Base-by-base conservation (phyloP, 306 rosid species). In the Cucurbita moschata region DNA sequence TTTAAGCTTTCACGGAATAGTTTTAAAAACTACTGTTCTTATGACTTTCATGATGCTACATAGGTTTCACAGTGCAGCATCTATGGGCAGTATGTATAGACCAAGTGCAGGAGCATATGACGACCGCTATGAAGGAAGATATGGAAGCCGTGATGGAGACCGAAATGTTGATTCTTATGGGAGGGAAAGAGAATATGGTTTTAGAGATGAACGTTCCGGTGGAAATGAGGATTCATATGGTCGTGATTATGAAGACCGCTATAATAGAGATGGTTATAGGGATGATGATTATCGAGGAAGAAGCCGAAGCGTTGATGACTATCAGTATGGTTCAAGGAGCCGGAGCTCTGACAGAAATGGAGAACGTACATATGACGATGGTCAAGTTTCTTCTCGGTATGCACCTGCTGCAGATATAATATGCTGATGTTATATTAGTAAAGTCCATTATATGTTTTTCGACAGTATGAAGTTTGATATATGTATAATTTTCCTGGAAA, bases 301-400 rank as follows among this genome's bases (percentile, higher is more conserved):
- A 89, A 91, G 96, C 81, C 92, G 46, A 75, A 88, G 86, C 73
- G 76, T 79, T 82, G 97, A 89, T 79, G 92, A 86, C 67, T 70
- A 84, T 79, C 88, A 74, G 38, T 51, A 81, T 82, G 94, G 87
- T 37, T 39, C 96, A 67, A 87, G 97, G 81, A 85, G 96, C 82
- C 85, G 92, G 81, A 95, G 96, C 82, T 81, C 84, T 11, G 97
- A 95, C 73, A 84, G 95, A 87, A 92, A 86, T 51, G 84, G 82
- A 75, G 87, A 84, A 38, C 95, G 85, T 53, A 76, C 79, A 58
- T 80, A 43, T 72, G 96, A 91, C 43, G 97, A 95, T 78, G 96
- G 95, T 71, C 98, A 90, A 72, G 76, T 82, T 79, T 88, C 99
- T 30, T 87, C 97, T 74, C 96, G 96, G 99, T 94, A 83, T 43